Conservation (phyloP, 352 stramenopile genomes). For the Phytophthora capsici region DNA sequence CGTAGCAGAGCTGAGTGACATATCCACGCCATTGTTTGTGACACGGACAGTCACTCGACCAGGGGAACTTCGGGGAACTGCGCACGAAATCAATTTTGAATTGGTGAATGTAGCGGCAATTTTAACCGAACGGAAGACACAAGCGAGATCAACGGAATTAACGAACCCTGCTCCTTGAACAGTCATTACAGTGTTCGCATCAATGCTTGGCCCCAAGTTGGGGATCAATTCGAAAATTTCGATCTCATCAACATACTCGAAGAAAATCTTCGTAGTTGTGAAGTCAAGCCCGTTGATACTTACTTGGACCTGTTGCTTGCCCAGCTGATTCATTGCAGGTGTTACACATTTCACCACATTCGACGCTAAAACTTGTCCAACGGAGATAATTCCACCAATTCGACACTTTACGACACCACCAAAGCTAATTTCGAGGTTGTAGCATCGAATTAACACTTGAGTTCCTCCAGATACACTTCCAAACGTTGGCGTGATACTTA, state of each 20-base stretch:
- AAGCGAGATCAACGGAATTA: conserved; percentile 61
- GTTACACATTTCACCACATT: conserved; percentile 63
- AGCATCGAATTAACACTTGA: conserved; percentile 57
- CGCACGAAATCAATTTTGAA: conserved; percentile 57
- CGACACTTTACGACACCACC: conserved; percentile 43
- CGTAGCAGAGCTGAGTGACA: conserved; percentile 35
- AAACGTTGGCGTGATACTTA: conserved; percentile 59
- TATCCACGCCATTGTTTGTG: conserved; percentile 83
- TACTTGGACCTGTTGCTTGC: conserved; percentile 54
- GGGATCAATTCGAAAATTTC: conserved; percentile 57
- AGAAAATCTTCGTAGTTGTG: conserved; percentile 44
- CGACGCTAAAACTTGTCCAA: conserved; percentile 34
- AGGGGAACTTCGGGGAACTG: conserved; percentile 59
- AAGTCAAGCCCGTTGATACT: conserved; percentile 67
- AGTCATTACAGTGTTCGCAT: conserved; percentile 65
- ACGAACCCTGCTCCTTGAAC: conserved; percentile 70
- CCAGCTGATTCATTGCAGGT: conserved; percentile 31
- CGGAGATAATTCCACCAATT: conserved; percentile 41
- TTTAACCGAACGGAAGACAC: conserved; percentile 49
- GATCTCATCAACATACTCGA: conserved; percentile 58
- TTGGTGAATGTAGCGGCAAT: conserved; percentile 61
- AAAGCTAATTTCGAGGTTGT: conserved; percentile 63
- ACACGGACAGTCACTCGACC: conserved; percentile 78
- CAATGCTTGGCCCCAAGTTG: conserved; percentile 56
- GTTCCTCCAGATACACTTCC: conserved; percentile 65